Evolutionary conservation across 257 asterid species (phyloP), one percentile per base, ranked within the genome.

Genomic region (Petunia secreta): DNA sequence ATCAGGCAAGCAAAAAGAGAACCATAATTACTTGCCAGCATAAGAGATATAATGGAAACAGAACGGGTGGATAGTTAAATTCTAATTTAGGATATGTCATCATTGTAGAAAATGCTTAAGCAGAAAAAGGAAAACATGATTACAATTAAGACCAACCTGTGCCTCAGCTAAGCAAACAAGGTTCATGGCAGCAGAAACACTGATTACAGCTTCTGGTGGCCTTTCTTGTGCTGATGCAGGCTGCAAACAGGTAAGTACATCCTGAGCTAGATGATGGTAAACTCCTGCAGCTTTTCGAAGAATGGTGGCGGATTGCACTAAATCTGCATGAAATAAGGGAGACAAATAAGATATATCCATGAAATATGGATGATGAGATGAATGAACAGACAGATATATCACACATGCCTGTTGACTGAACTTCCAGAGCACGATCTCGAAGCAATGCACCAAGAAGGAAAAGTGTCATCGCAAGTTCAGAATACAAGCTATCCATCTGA

Each of bases 221-320:
- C 79, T 81, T 82, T 86, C 91, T 74, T 71, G 40, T 77, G 80
- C 71, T 75, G 54, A 64, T 0, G 40, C 78, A 83, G 50, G 59
- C 39, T 41, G 82, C 64, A 87, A 75, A 75, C 52, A 62, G 13
- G 73, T 82, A 84, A 89, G 87, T 86, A 89, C 82, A 13, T 82
- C 79, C 38, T 74, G 75, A 63, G 91, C 88, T 79, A 88, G 54
- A 78, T 84, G 81, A 57, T 75, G 79, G 79, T 85, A 91, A 25
- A 91, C 88, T 80, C 97, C 97, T 7, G 96, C 89, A 69, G 96
- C 96, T 90, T 88, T 91, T 87, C 96, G 86, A 80, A 87, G 85
- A 77, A 91, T 80, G 53, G 85, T 71, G 8, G 92, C 86, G 8
- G 97, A 90, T 85, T 90, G 91, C 65, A 88, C 96, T 57, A 90